These are phyloP conservation scores for Gracilaria gracilis DNA, from an alignment of 23 red algal species.

Conservation along the genomic window DNA sequence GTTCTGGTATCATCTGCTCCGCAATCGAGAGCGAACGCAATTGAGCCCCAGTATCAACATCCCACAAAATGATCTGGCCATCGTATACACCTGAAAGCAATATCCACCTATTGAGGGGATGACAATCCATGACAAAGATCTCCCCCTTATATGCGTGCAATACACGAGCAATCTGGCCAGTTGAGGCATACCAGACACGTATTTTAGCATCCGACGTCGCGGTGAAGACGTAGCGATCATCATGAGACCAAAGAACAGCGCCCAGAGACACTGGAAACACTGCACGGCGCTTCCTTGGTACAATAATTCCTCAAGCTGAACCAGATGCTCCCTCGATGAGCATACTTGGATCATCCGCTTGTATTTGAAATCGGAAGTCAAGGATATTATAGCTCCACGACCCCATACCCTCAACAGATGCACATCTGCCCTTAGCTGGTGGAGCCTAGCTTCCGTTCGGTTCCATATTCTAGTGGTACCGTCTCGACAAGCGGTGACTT, in stretches of 20 bases:
- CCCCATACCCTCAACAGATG: constrained; percentile 58
- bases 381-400: constrained; percentile 75
- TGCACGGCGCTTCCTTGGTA: no score
- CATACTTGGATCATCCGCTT: constrained; percentile 57
- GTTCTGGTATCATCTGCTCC: neutral
- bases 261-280: constrained; percentile 57
- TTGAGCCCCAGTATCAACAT: constrained; percentile 75
- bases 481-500: constrained; percentile 76
- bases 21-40: constrained; percentile 50
- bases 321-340: constrained; percentile 47
- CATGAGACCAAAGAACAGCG: constrained; percentile 76
- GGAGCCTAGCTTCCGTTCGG: constrained; percentile 58
- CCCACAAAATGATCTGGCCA: no score
- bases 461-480: constrained; percentile 85
- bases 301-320: constrained; percentile 61
- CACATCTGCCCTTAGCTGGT: neutral
- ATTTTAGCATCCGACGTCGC: no score
- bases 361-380: constrained; percentile 49
- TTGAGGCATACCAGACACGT: constrained; percentile 77
- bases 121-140: constrained; percentile 78
- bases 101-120: constrained; percentile 78
- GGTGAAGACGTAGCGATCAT: constrained; percentile 78
- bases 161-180: constrained; percentile 56
- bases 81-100: constrained; percentile 80
- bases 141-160: constrained; percentile 60